Conservation (phyloP, 768 basidiomycete species). For the Piloderma croceum region DNA sequence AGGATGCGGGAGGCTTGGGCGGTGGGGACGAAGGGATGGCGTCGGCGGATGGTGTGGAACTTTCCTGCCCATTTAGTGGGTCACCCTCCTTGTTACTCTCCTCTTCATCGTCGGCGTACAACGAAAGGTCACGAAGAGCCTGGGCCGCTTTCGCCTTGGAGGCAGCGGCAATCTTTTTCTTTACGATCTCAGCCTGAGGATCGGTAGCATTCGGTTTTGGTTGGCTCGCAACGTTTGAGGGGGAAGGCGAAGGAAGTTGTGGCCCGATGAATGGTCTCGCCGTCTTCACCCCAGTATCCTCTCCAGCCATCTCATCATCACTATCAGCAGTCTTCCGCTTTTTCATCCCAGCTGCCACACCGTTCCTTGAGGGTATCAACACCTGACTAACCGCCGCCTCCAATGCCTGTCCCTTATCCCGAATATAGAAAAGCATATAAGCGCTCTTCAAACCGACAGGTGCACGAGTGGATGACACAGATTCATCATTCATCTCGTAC, state of each 20-base stretch:
- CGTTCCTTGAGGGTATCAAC: conserved; percentile 30
- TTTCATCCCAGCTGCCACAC: conserved; percentile 46
- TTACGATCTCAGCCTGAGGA: conserved; percentile 48
- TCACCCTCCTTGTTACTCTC: conserved; percentile 24
- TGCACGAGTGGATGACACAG: conserved; percentile 41
- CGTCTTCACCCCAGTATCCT: conserved; percentile 48
- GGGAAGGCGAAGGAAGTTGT: conserved; percentile 45
- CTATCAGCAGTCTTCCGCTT: conserved; percentile 37
- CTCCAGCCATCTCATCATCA: conserved; percentile 39
- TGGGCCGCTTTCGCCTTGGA: too few relatives aligned
- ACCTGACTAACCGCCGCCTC: conserved; percentile 49
- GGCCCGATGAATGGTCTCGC: conserved; percentile 59
- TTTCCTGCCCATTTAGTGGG: conserved; percentile 4
- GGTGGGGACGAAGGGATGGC: conserved; percentile 28
- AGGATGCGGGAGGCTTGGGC: conserved; percentile 18
- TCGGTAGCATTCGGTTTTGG: conserved; percentile 31
- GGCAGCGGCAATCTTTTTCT: conserved; percentile 48
- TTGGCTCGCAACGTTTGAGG: conserved; percentile 18
- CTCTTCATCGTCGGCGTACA: conserved; percentile 39
- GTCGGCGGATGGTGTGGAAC: conserved; percentile 25
- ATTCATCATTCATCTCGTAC: conserved; percentile 94
- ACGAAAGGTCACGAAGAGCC: conserved; percentile 33
- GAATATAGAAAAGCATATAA: conserved; percentile 90
- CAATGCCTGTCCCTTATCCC: conserved; percentile 69
- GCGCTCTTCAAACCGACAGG: conserved; percentile 72